Percentiles rank a stretch among this genome's conserved stretches.
Conservation (phyloP, 805 yeast species). For the Hanseniaspora opuntiae region DNA sequence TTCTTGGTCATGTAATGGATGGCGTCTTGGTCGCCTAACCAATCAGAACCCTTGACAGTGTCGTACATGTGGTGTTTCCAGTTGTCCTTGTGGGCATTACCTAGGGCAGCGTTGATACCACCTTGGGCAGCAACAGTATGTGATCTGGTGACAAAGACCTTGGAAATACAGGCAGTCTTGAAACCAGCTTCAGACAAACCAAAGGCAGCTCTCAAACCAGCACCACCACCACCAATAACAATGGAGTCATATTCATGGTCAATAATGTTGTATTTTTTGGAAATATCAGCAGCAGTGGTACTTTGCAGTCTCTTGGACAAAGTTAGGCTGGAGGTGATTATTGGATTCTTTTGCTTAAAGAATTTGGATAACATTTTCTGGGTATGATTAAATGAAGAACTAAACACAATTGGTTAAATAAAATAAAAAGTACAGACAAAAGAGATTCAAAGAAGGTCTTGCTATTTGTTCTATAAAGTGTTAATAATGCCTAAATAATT, state of each 20-base stretch:
- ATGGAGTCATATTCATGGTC: conserved; percentile 98
- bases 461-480: too few relatives aligned
- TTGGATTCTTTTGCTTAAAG: conserved; percentile 1
- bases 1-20: conserved; percentile 98
- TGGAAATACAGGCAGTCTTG: conserved; percentile 94
- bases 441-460: not conserved
- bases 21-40: conserved; percentile 99
- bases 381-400: too few relatives aligned
- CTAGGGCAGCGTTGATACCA: conserved; percentile 97
- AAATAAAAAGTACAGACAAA: not conserved
- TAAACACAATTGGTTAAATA: not conserved
- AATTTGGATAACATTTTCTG: conserved; percentile 3
- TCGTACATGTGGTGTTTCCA: conserved; percentile 99
- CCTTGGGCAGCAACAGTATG: conserved; percentile 99
- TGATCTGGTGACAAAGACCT: conserved; percentile 94
- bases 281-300: conserved; percentile 4
- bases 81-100: conserved; percentile 95
- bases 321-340: not conserved
- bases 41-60: conserved; percentile 96
- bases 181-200: conserved; percentile 94
- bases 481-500: too few relatives aligned
- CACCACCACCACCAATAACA: conserved; percentile 98
- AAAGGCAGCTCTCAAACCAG: conserved; percentile 96
- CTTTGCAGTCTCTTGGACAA: conserved; percentile 7
- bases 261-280: conserved; percentile 64